These are phyloP conservation scores for Pulicaria dysenterica DNA, from an alignment of 129 eudicot species.

Conservation along the genomic window DNA sequence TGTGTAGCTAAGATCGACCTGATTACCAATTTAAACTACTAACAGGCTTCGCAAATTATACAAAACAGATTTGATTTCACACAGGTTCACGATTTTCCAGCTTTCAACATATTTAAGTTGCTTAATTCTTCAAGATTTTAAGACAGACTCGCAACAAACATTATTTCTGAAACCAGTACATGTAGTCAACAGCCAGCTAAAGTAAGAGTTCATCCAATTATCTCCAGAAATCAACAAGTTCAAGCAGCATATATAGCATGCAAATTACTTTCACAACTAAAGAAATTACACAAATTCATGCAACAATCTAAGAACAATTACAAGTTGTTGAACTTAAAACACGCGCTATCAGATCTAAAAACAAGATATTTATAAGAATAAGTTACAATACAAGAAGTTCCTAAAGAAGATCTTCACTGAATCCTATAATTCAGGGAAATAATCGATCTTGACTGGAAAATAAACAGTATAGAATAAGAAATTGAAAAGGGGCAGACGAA, in stretches of 20 bases:
- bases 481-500: background rate
- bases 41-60: background rate
- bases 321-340: background rate
- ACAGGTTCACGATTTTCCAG: background rate
- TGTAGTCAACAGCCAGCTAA: slow-evolving; percentile 26
- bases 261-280: background rate
- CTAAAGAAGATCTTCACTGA: slow-evolving; percentile 3
- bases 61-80: background rate
- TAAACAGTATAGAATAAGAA: background rate
- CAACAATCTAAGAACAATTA: slow-evolving; percentile 2
- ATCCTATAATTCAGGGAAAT: background rate
- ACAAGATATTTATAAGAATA: background rate
- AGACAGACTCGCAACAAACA: background rate
- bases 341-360: background rate
- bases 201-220: background rate
- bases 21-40: background rate
- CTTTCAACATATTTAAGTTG: background rate
- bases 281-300: slow-evolving; percentile 14
- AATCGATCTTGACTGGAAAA: slow-evolving; percentile 9
- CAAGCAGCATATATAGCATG: background rate
- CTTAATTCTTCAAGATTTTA: slow-evolving; percentile 2
- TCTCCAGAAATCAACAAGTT: background rate
- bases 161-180: slow-evolving; percentile 16
- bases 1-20: background rate
- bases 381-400: slow-evolving; percentile 1